These are phyloP conservation scores for Pseudocercospora crystallina DNA, from an alignment of 2,329 filamentous ascomycete genomes.

Conservation along the genomic window DNA sequence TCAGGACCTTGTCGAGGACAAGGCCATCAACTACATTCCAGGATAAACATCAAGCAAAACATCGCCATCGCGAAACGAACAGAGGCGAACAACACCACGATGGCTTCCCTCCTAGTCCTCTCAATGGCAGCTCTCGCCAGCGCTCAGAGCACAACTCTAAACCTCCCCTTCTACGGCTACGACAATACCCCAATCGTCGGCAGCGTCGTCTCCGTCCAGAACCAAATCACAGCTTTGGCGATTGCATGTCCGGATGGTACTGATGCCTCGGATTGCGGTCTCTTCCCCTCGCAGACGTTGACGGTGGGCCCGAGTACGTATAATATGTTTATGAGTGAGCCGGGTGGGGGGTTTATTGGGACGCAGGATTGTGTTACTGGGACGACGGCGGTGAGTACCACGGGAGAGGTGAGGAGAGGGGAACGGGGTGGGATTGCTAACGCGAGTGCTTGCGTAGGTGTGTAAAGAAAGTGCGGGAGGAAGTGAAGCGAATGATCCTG, in stretches of 20 bases:
- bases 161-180: conserved; percentile 26
- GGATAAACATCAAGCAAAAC: too few species aligned
- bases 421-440: too few species aligned
- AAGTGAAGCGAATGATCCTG: conserved; percentile 21
- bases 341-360: conserved; percentile 16
- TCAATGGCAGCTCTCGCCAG: too few species aligned
- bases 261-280: conserved; percentile 23
- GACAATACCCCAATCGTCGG: conserved; percentile 21
- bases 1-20: too few species aligned
- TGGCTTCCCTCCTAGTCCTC: too few species aligned
- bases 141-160: conserved; percentile 6
- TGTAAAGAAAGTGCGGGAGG: conserved; percentile 20
- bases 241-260: conserved; percentile 18
- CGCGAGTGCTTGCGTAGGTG: not conserved
- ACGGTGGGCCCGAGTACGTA: conserved; percentile 23
- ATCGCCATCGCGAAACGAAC: too few species aligned
- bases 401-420: too few species aligned
- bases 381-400: not conserved
- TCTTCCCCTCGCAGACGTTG: conserved; percentile 23
- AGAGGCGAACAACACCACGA: too few species aligned
- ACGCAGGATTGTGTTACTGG: conserved; percentile 19
- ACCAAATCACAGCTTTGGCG: conserved; percentile 16
- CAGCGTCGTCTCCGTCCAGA: conserved; percentile 17
- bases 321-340: conserved; percentile 19
- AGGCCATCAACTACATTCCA: too few species aligned